These are phyloP conservation scores for Pezicula neosporulosa DNA, from an alignment of 2,329 filamentous ascomycete species.

Conservation along the genomic window DNA sequence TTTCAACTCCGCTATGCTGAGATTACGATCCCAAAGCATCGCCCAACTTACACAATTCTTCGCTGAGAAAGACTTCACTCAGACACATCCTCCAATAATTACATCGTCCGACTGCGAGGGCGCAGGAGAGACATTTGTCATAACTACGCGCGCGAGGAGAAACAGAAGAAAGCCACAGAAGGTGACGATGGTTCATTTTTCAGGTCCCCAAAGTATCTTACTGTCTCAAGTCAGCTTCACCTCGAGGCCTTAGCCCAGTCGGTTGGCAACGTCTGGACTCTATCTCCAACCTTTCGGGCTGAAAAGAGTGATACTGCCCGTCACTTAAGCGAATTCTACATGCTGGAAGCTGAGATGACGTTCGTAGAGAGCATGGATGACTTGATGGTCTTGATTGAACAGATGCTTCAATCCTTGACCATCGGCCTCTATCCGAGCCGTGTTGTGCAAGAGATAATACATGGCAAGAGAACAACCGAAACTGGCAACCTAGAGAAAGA, in stretches of 20 bases:
- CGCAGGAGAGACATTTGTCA: slow-evolving; percentile 86
- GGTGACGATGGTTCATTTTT: slow-evolving; percentile 64
- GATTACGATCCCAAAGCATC: slow-evolving; percentile 78
- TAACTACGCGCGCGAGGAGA: slow-evolving; percentile 35
- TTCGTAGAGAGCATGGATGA: slow-evolving; percentile 68
- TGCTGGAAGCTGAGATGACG: slow-evolving; percentile 89
- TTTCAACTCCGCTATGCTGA: slow-evolving; percentile 74
- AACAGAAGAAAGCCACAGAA: slow-evolving; percentile 18
- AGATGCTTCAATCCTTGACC: slow-evolving; percentile 62
- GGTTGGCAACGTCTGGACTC: slow-evolving; percentile 86
- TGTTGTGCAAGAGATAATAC: slow-evolving; percentile 52
- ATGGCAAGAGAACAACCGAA: slow-evolving; percentile 37
- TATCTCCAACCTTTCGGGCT: slow-evolving; percentile 91
- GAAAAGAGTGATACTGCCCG: slow-evolving; percentile 91
- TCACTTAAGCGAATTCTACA: slow-evolving; percentile 97
- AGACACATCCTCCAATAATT: slow-evolving; percentile 90
- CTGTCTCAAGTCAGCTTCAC: slow-evolving; percentile 91
- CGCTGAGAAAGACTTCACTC: slow-evolving; percentile 63
- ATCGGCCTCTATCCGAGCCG: slow-evolving; percentile 39
- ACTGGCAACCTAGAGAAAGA: slow-evolving; percentile 5
- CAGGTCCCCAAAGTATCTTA: slow-evolving; percentile 84
- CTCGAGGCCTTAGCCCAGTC: slow-evolving; percentile 88
- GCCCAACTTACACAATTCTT: slow-evolving; percentile 75
- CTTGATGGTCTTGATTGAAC: slow-evolving; percentile 78
- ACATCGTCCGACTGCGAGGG: slow-evolving; percentile 98